Conservation (phyloP, 176 grass and related monocot genomes). For the Areca catechu region DNA sequence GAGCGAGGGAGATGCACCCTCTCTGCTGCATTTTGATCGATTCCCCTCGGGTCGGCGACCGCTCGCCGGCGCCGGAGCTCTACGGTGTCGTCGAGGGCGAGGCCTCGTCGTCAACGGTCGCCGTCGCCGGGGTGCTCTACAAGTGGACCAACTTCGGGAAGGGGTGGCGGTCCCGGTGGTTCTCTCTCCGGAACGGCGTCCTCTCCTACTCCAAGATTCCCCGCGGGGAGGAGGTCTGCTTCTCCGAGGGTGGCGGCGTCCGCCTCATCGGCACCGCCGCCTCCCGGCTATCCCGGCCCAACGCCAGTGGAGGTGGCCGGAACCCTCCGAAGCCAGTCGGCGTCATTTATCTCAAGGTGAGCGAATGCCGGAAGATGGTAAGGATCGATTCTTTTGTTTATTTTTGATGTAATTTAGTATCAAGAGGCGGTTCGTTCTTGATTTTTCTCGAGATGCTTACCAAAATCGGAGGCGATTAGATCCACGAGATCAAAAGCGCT, state of each 20-base stretch:
- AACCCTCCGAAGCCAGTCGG: slow-evolving; percentile 34
- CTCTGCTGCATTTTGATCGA: slow-evolving; percentile 82
- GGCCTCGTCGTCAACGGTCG: not conserved
- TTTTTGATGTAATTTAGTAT: not conserved
- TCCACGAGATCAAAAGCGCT: no score
- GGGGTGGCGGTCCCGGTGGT: slow-evolving; percentile 85
- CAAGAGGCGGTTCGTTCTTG: slow-evolving; percentile 7
- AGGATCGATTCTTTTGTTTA: not conserved
- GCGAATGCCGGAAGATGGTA: not conserved
- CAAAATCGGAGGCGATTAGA: no score
- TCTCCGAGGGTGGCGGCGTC: not conserved
- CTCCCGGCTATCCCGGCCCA: not conserved
- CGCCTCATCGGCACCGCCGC: slow-evolving; percentile 55
- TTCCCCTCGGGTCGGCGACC: slow-evolving; percentile 26
- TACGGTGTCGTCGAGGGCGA: not conserved
- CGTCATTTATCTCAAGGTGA: slow-evolving; percentile 80
- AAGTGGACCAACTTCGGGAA: slow-evolving; percentile 95
- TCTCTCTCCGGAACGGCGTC: slow-evolving; percentile 66
- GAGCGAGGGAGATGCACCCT: slow-evolving; percentile 71
- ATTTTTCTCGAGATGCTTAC: no score
- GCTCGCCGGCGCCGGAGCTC: slow-evolving; percentile 1
- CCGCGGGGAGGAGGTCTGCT: slow-evolving; percentile 17
- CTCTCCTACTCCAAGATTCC: slow-evolving; percentile 85
- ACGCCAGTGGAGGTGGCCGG: slow-evolving; percentile 7
- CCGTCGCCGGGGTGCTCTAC: slow-evolving; percentile 62